Percentiles rank a stretch among this genome's conserved stretches.
phyloP scores from a whole-genome alignment of 305 asterid genomes.

The Fraxinus dipetala region DNA sequence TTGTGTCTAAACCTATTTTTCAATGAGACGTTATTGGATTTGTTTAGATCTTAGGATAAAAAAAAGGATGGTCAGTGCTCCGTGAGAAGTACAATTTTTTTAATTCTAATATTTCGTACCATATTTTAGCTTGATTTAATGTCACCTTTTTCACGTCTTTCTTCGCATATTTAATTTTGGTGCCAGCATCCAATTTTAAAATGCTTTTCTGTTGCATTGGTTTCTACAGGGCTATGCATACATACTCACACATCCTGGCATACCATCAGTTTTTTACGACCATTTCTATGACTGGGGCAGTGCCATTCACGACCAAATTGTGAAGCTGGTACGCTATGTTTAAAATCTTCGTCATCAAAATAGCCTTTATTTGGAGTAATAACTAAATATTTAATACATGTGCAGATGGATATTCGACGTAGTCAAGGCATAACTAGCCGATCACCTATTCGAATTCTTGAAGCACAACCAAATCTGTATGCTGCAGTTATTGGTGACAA shows the following conservation, averaged over 20 bases:
- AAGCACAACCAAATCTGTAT: slow-evolving; percentile 72
- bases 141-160: no score
- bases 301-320: slow-evolving; percentile 72
- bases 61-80: neutral
- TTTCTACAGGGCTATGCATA: slow-evolving; percentile 73
- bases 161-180: neutral
- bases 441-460: slow-evolving; percentile 57
- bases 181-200: neutral
- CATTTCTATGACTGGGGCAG: slow-evolving; percentile 77
- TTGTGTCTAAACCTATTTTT: neutral
- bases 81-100: no score
- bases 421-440: slow-evolving; percentile 67
- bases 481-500: slow-evolving; percentile 82
- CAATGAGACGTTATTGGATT: neutral
- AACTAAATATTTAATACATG: slow-evolving; percentile 1
- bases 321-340: slow-evolving; percentile 62
- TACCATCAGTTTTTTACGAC: slow-evolving; percentile 81
- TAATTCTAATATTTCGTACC: neutral
- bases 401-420: slow-evolving; percentile 66
- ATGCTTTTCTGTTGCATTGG: neutral
- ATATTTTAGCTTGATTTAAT: neutral
- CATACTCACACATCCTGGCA: slow-evolving; percentile 91
- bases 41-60: neutral
- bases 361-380: neutral
- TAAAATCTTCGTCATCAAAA: neutral